Base-by-base conservation (phyloP, 768 basidiomycete species). In the Porpolomopsis calyptriformis region DNA sequence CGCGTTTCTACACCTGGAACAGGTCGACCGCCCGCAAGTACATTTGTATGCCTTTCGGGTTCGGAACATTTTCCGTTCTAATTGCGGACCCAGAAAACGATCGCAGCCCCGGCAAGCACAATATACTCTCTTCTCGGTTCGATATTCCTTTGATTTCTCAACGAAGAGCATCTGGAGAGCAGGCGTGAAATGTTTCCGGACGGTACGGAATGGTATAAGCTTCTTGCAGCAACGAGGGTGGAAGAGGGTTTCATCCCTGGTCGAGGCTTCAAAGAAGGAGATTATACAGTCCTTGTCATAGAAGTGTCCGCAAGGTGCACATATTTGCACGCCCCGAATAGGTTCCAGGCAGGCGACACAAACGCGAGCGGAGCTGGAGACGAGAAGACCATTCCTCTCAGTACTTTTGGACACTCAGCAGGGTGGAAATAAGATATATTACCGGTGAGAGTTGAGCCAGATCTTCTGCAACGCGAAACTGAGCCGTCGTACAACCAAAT, bases 11-110 rank as follows among this genome's bases (percentile, higher is more conserved):
- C 46, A 47, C 63, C 53, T 6, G 52, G 53, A 0, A 59, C 59
- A 56, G 80, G 80, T 2, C 62, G 63, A 1, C 44, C 37, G 27
- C 71, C 63, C 50, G 73, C 80, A 66, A 79, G 80, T 0, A 72
- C 66, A 29, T 46, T 27, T 0, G 57, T 57, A 6, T 44, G 20
- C 51, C 78, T 80, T 24, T 49, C 29, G 29, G 7, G 14, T 16
- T 5, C 72, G 44, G 8, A 57, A 47, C 40, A 0, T 27, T 23
- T 22, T 51, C 49, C 18, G 46, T 4, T 43, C 51, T 26, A 49
- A 49, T 4, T 68, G 64, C 1, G 69, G 63, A 3, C 72, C 76
- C 8, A 81, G 61, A 58, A 80, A 82, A 0, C 59, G 39, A 19
- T 77, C 76, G 52, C 78, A 81, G 1, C 64, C 62, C 2, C 67